A percentile compares a stretch with the other conserved stretches of the same genome.
Conservation (phyloP, 2,329 filamentous ascomycete species). For the Aspergillus transmontanensis region DNA sequence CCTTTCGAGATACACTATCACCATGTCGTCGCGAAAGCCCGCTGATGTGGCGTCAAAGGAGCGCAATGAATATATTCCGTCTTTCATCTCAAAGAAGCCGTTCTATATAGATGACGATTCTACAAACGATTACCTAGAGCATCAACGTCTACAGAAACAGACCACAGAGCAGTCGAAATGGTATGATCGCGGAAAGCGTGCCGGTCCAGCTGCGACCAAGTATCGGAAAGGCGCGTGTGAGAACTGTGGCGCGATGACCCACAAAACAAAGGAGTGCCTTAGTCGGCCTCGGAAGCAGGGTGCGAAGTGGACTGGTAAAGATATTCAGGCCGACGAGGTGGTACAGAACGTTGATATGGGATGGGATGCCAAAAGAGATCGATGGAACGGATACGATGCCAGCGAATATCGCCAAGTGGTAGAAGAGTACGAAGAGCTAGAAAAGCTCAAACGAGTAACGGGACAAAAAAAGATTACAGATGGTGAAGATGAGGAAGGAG, state of each 20-base stretch:
- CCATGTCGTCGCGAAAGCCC: slow-evolving; percentile 51
- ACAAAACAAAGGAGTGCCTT: slow-evolving; percentile 92
- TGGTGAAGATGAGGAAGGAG: slow-evolving; percentile 60
- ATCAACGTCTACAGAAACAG: slow-evolving; percentile 80
- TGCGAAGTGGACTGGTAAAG: slow-evolving; percentile 86
- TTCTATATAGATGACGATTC: slow-evolving; percentile 87
- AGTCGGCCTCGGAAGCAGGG: slow-evolving; percentile 85
- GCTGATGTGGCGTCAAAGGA: slow-evolving; percentile 68
- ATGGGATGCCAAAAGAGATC: slow-evolving; percentile 96
- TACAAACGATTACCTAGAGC: slow-evolving; percentile 86
- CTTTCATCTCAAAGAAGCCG: slow-evolving; percentile 96
- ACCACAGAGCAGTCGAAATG: slow-evolving; percentile 75
- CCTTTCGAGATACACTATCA: not conserved
- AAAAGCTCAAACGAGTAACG: slow-evolving; percentile 66
- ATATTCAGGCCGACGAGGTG: slow-evolving; percentile 90
- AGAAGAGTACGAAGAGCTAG: slow-evolving; percentile 84
- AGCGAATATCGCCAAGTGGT: slow-evolving; percentile 85
- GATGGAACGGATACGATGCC: slow-evolving; percentile 97
- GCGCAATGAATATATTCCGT: slow-evolving; percentile 97
- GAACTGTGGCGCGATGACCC: slow-evolving; percentile 96
- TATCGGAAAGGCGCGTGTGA: slow-evolving; percentile 98
- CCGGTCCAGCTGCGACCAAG: slow-evolving; percentile 87
- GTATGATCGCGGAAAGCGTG: slow-evolving; percentile 88
- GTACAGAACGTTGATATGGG: slow-evolving; percentile 83
- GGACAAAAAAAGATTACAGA: slow-evolving; percentile 47